phyloP scores from a whole-genome alignment of 1,284 basidiomycete genomes.

The Tilletia setariae region DNA sequence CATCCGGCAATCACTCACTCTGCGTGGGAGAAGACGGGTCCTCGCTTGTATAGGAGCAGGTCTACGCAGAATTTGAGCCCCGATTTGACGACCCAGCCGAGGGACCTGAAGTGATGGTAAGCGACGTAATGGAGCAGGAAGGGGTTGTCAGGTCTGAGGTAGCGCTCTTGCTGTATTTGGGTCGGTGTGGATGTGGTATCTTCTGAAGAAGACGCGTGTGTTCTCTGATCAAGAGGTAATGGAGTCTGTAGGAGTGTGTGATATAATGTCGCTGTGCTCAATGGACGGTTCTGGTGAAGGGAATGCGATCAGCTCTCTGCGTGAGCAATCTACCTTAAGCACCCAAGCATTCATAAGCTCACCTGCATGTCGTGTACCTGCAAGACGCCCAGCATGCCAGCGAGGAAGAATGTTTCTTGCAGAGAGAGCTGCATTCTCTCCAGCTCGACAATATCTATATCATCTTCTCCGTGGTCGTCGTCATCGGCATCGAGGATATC shows the following conservation, averaged over 20 bases:
- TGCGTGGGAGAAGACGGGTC: constrained; percentile 91
- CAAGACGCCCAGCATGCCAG: constrained; percentile 78
- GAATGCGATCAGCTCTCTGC: background rate
- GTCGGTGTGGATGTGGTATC: no score
- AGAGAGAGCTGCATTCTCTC: constrained; percentile 90
- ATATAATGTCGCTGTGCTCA: background rate
- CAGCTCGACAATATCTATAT: constrained; percentile 63
- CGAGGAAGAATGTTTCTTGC: constrained; percentile 86
- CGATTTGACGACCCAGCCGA: constrained; percentile 96
- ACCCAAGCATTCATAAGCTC: no score
- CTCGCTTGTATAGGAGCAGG: constrained; percentile 87
- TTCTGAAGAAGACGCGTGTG: no score
- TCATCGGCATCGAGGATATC: background rate
- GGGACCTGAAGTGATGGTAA: constrained; percentile 91
- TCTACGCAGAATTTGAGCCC: constrained; percentile 98
- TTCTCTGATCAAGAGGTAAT: no score
- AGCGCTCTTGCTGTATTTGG: constrained; percentile 4
- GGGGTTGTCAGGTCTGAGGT: constrained; percentile 70
- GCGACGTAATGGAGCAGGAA: constrained; percentile 85
- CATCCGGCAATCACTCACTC: constrained; percentile 64
- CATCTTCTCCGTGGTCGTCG: constrained; percentile 27
- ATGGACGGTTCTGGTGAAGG: background rate
- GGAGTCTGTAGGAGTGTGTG: background rate
- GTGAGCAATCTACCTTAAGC: no score
- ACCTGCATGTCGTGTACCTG: constrained; percentile 59